Base-by-base conservation (phyloP, 108 stramenopile species). In the Stephanodiscus triporus region DNA sequence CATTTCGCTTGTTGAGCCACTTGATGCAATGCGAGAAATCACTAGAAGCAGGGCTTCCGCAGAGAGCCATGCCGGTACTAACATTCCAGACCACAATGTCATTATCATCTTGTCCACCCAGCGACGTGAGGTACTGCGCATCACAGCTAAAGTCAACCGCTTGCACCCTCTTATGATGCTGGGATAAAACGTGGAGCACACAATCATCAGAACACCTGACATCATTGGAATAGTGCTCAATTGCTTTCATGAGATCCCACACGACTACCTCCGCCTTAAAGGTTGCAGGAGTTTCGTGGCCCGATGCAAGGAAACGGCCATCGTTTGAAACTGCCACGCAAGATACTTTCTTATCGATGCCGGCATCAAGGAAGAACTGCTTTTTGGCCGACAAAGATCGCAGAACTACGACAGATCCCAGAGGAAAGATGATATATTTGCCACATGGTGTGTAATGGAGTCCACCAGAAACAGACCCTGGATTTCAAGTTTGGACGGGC, bases 91-190 rank as follows among this genome's bases (percentile, higher is more conserved):
- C 86, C 17, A 95, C 94, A 38, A 96, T 65, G n/a, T 91, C 88
- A 78, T 96, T 96, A 73, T 96, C 95, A 72, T 96, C 94, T 49
- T 86, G 86, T 13, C 94, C 94, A 24, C 95, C 95, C 13, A 95
- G 64, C 17, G 92, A 85, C 10, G 81, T 81, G 19, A 96, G 78
- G 53, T 67, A 94, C 36, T 77, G 57, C 30, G 76, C 81, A 76
- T 90, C 84, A 38, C 66, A 86, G 66, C 76, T 86, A 70, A 89
- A 89, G 42, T 73, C 78, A 23, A 92, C 57, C 37, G 81, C 72
- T 59, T 92, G 86, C n/a, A 95, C 91, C 29, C 56, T 70, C 22
- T 86, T 89, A 60, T 88, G 75, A 85, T 95, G 95, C 60, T 90
- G 93, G 17, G 59, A 72, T 5, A 94, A 74, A 63, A 87, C 78